Evolutionary conservation across 164 flowering plant genomes (phyloP), one percentile per base, ranked within the genome.

Genomic region (Kingdonia uniflora): DNA sequence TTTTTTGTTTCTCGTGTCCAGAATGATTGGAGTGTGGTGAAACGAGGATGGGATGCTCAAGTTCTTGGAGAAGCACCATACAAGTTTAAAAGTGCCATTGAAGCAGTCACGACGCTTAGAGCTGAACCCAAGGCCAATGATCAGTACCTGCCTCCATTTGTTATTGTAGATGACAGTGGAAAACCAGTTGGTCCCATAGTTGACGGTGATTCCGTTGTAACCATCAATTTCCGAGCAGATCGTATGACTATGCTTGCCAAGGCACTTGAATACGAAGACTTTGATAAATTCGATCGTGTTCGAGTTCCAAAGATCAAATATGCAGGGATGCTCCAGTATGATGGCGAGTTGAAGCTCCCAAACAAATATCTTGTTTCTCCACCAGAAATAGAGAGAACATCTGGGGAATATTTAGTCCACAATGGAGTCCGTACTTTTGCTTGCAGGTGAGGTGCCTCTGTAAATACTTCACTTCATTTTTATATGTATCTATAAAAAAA

Each of bases 181-280:
- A 79, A 82, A 65, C 22, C 96, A 44, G 96, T 88, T 2, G 98
- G 98, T 35, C 98, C 96, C 14, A 76, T 86, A 11, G 73, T 84
- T 21, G 98, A 92, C 69, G 96, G 96, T 41, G 98, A 92, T 86
- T 96, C 96, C 49, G 98, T 92, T 66, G 98, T 92, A 29, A 85
- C 95, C 42, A 42, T 88, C 65, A 92, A 92, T 64, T 92, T 84
- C 72, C 65, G 98, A 39, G 98, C 98, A 17, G 98, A 92, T 76
- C 85, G 98, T 26, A 92, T 92, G 98, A 80, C 74, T 56, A 92
- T 92, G 98, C 26, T 80, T 58, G 96, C 98, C 12, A 92, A 92
- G 79, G 87, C 96, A 1, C 78, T 92, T 14, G 96, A 92, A 49
- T 85, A 84, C 61, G 89, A 76, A 47, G 67, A 92, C 56, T 88